phyloP scores from a whole-genome alignment of 805 yeast species.

The Saturnispora saitoi region DNA sequence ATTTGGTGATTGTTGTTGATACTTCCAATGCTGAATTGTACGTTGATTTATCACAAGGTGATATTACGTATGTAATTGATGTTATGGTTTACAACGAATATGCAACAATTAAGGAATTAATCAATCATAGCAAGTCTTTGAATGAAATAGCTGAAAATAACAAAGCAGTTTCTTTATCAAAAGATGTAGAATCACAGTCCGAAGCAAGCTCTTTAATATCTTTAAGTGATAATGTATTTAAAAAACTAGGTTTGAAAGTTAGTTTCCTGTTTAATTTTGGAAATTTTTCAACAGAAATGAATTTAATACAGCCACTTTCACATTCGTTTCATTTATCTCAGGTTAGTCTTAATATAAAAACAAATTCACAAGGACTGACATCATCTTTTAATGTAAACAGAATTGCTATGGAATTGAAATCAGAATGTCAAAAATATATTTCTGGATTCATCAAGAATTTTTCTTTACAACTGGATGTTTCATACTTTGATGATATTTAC shows the following conservation, averaged over 20 bases:
- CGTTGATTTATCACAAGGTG: constrained; percentile 18
- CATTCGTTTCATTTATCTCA: neutral
- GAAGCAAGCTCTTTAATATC: neutral
- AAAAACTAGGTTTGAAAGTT: constrained; percentile 1
- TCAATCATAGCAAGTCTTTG: constrained; percentile 5
- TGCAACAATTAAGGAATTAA: constrained; percentile 16
- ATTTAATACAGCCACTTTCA: constrained; percentile 3
- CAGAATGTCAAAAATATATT: neutral
- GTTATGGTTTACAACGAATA: constrained; percentile 20
- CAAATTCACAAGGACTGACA: neutral
- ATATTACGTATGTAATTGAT: constrained; percentile 17
- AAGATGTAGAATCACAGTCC: neutral
- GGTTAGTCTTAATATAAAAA: neutral
- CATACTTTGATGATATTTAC: neutral
- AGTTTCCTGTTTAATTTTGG: constrained; percentile 1
- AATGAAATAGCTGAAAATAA: neutral
- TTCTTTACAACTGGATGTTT: neutral
- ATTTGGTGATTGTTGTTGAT: constrained; percentile 15
- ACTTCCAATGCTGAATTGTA: constrained; percentile 13
- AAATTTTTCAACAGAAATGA: neutral
- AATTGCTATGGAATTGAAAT: neutral
- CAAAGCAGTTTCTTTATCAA: neutral
- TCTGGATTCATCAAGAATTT: neutral
- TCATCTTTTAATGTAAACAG: constrained; percentile 1
- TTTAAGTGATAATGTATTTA: constrained; percentile 1